Percentiles rank a stretch among this genome's conserved stretches.
Evolutionary conservation across 2,329 filamentous ascomycete species (phyloP).

Genomic region (Fusarium sp.): DNA sequence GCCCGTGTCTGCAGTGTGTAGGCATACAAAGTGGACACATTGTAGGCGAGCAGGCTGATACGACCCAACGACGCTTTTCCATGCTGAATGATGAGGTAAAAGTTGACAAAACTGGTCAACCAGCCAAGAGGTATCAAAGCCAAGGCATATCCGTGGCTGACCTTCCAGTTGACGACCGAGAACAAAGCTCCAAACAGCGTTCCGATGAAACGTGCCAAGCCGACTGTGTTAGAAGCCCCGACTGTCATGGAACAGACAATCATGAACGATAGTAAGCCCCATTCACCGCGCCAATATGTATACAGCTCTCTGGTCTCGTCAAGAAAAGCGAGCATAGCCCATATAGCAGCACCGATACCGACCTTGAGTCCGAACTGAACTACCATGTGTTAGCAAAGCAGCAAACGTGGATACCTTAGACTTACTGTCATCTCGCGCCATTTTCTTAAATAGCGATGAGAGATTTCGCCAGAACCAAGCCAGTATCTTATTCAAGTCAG

Average conservation of each 20-base stretch:
- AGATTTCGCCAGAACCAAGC: constrained; percentile 38
- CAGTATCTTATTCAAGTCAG: constrained; percentile 32
- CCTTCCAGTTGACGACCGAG: constrained; percentile 81
- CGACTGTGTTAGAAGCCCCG: constrained; percentile 95
- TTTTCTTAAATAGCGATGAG: constrained; percentile 54
- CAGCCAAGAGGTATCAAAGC: constrained; percentile 83
- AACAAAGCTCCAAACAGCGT: constrained; percentile 83
- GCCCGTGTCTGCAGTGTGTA: constrained; percentile 87
- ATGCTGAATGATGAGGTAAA: constrained; percentile 86
- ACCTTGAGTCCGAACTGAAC: constrained; percentile 87
- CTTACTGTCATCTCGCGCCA: constrained; percentile 59
- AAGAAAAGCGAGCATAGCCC: constrained; percentile 89
- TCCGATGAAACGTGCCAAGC: constrained; percentile 84
- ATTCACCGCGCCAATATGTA: constrained; percentile 90
- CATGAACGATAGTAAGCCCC: constrained; percentile 97
- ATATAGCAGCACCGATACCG: constrained; percentile 86
- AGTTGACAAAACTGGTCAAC: constrained; percentile 82
- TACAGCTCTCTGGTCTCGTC: constrained; percentile 81
- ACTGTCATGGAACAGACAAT: constrained; percentile 99
- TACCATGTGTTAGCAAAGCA: constrained; percentile 55
- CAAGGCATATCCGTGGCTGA: constrained; percentile 78
- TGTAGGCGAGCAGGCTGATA: constrained; percentile 95
- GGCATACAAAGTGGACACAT: constrained; percentile 91
- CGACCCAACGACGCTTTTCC: constrained; percentile 91
- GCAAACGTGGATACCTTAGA: constrained; percentile 51